These are phyloP conservation scores for Arthrobotrys iridis DNA, from an alignment of 2,329 filamentous ascomycete genomes.

Conservation along the genomic window DNA sequence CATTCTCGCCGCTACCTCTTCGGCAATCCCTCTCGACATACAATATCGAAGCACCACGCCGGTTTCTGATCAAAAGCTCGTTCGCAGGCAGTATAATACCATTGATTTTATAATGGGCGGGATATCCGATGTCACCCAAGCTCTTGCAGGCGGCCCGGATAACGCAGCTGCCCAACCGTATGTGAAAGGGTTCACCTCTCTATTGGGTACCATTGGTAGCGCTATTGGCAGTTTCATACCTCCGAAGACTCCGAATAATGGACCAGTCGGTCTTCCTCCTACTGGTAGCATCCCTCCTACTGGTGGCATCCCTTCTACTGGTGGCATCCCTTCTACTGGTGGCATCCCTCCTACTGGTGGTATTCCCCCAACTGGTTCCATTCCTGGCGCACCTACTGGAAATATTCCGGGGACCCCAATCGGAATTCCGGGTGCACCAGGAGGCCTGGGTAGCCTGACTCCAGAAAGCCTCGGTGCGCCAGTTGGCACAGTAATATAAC, in stretches of 20 bases:
- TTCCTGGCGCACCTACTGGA: neutral
- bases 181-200: neutral
- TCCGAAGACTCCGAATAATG: neutral
- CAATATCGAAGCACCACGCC: neutral
- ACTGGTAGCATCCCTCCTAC: neutral
- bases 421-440: no score
- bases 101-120: constrained; percentile 1
- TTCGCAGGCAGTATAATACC: neutral
- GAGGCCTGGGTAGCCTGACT: no score
- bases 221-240: constrained; percentile 8
- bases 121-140: neutral
- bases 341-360: neutral
- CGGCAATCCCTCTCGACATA: neutral
- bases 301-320: neutral
- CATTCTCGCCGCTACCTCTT: neutral
- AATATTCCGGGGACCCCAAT: neutral
- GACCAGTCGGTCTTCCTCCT: neutral
- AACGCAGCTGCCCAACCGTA: neutral
- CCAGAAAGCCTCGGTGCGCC: no score
- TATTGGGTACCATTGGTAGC: neutral
- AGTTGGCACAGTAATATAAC: no score
- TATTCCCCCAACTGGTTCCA: neutral
- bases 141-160: neutral
- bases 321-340: neutral
- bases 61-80: neutral